A percentile compares a stretch with the other conserved stretches of the same genome.
Conservation (phyloP, 202 grass and related monocot genomes). For the Setaria italica region DNA sequence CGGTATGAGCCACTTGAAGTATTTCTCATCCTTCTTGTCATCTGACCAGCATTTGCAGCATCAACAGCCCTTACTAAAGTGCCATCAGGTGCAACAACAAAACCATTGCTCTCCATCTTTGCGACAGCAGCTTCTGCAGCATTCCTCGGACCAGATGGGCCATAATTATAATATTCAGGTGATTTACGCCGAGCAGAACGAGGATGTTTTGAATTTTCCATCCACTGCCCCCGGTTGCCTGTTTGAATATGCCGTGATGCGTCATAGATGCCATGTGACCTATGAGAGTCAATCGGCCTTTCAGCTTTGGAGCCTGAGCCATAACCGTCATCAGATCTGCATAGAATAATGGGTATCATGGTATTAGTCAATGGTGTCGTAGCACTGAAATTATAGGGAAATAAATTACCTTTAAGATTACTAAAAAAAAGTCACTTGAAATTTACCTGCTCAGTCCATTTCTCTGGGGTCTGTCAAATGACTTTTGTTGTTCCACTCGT, state of each 20-base stretch:
- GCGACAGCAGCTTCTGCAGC: conserved; percentile 85
- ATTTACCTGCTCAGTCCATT: conserved; percentile 78
- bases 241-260: conserved; percentile 49
- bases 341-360: conserved; percentile 26
- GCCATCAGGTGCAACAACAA: conserved; percentile 97
- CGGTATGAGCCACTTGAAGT: conserved; percentile 49
- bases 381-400: conserved; percentile 36
- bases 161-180: conserved; percentile 67
- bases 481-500: conserved; percentile 46
- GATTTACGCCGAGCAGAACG: conserved; percentile 51
- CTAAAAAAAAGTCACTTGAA: conserved; percentile 37
- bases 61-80: conserved; percentile 83
- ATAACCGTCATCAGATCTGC: conserved; percentile 71
- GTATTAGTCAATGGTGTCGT: conserved; percentile 34
- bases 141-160: conserved; percentile 74
- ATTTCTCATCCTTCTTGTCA: conserved; percentile 53
- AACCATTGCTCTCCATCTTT: conserved; percentile 96
- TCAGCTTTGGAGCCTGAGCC: conserved; percentile 64
- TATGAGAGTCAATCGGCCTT: conserved; percentile 42
- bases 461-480: conserved; percentile 55
- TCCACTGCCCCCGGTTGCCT: conserved; percentile 53
- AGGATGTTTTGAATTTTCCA: conserved; percentile 65
- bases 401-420: conserved; percentile 30
- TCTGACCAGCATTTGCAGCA: conserved; percentile 51
- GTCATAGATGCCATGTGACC: conserved; percentile 44